Base-by-base conservation (phyloP, 225 moss, liverwort and hornwort species). In the Takakia lepidozioides region DNA sequence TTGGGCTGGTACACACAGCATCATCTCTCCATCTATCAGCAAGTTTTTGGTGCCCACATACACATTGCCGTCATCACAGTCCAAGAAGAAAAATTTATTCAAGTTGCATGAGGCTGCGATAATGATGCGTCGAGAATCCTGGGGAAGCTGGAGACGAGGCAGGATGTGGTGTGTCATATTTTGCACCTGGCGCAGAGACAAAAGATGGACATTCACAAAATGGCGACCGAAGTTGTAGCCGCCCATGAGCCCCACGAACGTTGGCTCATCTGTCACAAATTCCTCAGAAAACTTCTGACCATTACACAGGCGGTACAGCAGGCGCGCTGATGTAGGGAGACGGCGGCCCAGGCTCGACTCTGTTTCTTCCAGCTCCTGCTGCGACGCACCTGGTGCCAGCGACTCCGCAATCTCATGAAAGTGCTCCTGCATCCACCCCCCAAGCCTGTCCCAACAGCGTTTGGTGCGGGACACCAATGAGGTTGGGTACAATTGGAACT, bases 81-180 rank as follows among this genome's bases (percentile, higher is more conserved):
- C 92, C 53, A 92, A 55, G 67, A 87, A 92, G 61, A 92, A 87
- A 13, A 79, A 62, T 58, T 92, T 92, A 62, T 62, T 61, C 22
- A 67, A 59, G 43, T 70, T 59, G 59, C 64, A 84, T 52, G 92
- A 92, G 38, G 76, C 75, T 56, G 80, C 92, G 45, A 92, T 82
- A 23, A 92, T 76, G 57, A 87, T 55, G 35, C 76, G 78, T 8
- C 46, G 56, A 2, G 56, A 38, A 22, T 56, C 56, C 29, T 34
- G 34, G 5, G 60, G 58, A 44, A 37, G 19, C 17, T 49, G 28
- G 44, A 60, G 54, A 21, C 57, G 51, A 37, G 71, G 72, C 41
- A 71, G 58, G 32, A 84, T 65, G 30, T 42, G 61, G n/a, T 40
- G 54, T 26, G 87, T 84, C 57, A 71, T 40, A 19, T 34, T 66